Evolutionary conservation across 2,329 filamentous ascomycete genomes (phyloP), one percentile per base, ranked within the genome.

Genomic region (Dendryphion nanum): DNA sequence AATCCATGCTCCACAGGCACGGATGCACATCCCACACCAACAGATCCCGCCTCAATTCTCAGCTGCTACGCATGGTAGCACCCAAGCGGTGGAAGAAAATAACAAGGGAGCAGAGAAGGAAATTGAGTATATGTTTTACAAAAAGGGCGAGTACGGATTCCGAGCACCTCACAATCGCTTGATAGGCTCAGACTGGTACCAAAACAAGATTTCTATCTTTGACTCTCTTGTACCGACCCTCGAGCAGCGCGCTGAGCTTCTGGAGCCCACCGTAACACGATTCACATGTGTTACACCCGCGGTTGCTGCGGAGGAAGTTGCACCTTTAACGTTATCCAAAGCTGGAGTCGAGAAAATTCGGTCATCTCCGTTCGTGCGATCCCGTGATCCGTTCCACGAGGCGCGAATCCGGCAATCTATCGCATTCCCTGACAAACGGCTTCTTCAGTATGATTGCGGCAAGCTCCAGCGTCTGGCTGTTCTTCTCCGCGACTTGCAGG

Each of bases 361-460:
- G 72, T 28, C 79, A 71, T 30, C 83, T 74, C 53, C 72, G 75
- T 56, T 77, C 35, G 50, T 46, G 75, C 76, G 46, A 72, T 77
- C 50, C 60, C 76, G 7, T 1, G 91, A 98, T 58, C 89, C 90
- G 1, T 96, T 93, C 76, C 93, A 98, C 52, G 89, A 95, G 66
- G 82, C 91, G 12, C 87, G 91, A 14, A 93, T 95, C 78, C 85
- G 89, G 16, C 75, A 94, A 13, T 94, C 88, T 3, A 96, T 98
- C 44, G 93, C 95, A 30, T 98, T 98, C 61, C 93, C 94, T 0
- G 93, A 98, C 64, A 95, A 90, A 62, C 81, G 93, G 23, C 79
- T 98, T n/a, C 73, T 98, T 1, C 91, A 98, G 63, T 98, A 95
- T 63, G 93, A 98, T 66, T 97, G 93, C 58, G 93, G 93, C 52